Base-by-base conservation (phyloP, 805 yeast species). In the Starmerella khaoyaiensis region DNA sequence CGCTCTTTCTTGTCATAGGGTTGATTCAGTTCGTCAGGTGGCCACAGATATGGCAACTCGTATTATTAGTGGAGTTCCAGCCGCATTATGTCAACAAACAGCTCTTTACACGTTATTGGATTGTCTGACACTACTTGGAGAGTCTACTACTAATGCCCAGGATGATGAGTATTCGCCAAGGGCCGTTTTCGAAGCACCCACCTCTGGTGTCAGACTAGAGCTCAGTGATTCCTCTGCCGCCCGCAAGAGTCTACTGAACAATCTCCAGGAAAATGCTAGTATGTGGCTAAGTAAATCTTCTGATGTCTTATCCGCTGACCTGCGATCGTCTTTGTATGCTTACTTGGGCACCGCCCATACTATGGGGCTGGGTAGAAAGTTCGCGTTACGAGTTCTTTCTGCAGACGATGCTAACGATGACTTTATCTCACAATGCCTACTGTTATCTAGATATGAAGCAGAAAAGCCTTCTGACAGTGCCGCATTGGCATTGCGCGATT, bases 91-190 rank as follows among this genome's bases (percentile, higher is more conserved):
- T 53, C 79, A 79, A 45, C 74, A 70, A 30, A 64, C 63, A 31
- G 72, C 90, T 46, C 65, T 86, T 43, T 90, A 72, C 56, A 71
- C 94, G 0, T 59, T 87, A 41, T 65, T 90, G 43, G 98, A 93
- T 55, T 65, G 87, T 39, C 63, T 93, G 51, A 72, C 80, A 1
- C 62, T 83, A 28, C 59, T 87, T 34, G 82, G 80, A 58, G 77
- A 79, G 43, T 76, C 93, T 60, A 71, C 82, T 28, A 63, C 76
- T 28, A 95, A 86, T 56, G 83, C 86, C 5, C 93, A 80, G 45
- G 70, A 76, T 15, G 79, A 79, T 54, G 82, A 74, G 56, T 87
- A 82, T 55, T 82, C 79, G 41, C 97, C 97, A 3, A 69, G 74
- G n/a, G 73, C 78, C 24, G 68, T 68, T 25, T 86, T 78, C 52